Percentiles rank a stretch among this genome's conserved stretches.
phyloP scores from a whole-genome alignment of 2,329 filamentous ascomycete species.

The Incumbomyces lentus region DNA sequence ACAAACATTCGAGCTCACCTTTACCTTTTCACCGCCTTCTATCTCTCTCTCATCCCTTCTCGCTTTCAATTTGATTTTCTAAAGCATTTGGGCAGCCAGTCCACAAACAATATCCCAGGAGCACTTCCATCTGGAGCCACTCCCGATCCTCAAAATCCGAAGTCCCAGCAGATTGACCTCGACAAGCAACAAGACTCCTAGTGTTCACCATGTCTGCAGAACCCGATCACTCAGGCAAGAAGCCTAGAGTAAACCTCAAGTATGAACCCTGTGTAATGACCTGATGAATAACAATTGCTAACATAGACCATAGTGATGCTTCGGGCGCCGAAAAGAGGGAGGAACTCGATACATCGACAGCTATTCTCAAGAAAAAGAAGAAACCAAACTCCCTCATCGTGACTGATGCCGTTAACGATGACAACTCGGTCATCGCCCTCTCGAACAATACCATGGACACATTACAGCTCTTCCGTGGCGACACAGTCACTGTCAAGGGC shows the following conservation, averaged over 20 bases:
- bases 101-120: not conserved
- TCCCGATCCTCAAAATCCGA: not conserved
- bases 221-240: constrained; percentile 51
- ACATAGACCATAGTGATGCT: constrained; percentile 26
- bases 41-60: not conserved
- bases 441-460: constrained; percentile 99
- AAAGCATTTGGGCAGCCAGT: not conserved
- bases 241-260: constrained; percentile 77
- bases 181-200: not conserved
- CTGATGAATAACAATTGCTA: not conserved
- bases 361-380: constrained; percentile 99
- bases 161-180: constrained; percentile 4
- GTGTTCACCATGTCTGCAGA: constrained; percentile 59
- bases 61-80: not conserved
- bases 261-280: constrained; percentile 39
- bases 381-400: constrained; percentile 99
- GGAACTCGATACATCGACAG: constrained; percentile 86
- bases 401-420: constrained; percentile 96
- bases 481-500: constrained; percentile 94
- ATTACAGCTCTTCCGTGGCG: constrained; percentile 94
- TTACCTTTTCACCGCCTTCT: constrained; percentile 3
- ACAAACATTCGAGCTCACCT: constrained; percentile 2
- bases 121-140: not conserved
- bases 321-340: constrained; percentile 81
- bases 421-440: constrained; percentile 97